These are phyloP conservation scores for Barbarea vulgaris DNA, from an alignment of 345 rosid species.

Conservation along the genomic window DNA sequence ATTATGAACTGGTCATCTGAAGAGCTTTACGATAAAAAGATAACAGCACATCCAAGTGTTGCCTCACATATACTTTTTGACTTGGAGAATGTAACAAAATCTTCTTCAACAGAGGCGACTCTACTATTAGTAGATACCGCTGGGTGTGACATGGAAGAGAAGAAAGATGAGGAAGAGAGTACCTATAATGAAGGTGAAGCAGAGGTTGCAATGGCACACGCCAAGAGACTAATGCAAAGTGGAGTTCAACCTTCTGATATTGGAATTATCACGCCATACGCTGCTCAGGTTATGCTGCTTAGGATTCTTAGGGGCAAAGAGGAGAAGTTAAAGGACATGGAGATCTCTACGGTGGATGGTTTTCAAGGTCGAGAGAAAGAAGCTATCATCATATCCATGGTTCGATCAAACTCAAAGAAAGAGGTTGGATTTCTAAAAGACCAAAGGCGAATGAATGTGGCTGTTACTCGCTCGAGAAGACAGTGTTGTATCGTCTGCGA, in stretches of 20 bases:
- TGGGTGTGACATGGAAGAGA: conserved; percentile 99
- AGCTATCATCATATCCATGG: conserved; percentile 94
- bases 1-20: conserved; percentile 97
- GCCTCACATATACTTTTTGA: conserved; percentile 85
- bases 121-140: conserved; percentile 82
- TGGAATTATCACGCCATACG: conserved; percentile 93
- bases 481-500: conserved; percentile 92
- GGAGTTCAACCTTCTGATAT: conserved; percentile 86
- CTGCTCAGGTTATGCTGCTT: conserved; percentile 89
- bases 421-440: conserved; percentile 94
- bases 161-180: conserved; percentile 99
- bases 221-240: conserved; percentile 68
- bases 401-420: conserved; percentile 84
- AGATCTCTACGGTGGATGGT: conserved; percentile 95
- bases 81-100: conserved; percentile 65
- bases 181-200: conserved; percentile 95
- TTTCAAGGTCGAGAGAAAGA: conserved; percentile 99
- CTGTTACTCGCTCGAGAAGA: conserved; percentile 91
- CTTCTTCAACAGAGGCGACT: conserved; percentile 81
- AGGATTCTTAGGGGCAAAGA: conserved; percentile 72
- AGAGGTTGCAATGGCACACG: conserved; percentile 87
- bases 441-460: conserved; percentile 89
- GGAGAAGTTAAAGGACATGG: conserved; percentile 75
- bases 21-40: conserved; percentile 80
- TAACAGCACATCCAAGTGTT: conserved; percentile 84